Percentiles rank a stretch among this genome's conserved stretches.
Conservation (phyloP, 257 asterid species). For the Lycium barbarum region DNA sequence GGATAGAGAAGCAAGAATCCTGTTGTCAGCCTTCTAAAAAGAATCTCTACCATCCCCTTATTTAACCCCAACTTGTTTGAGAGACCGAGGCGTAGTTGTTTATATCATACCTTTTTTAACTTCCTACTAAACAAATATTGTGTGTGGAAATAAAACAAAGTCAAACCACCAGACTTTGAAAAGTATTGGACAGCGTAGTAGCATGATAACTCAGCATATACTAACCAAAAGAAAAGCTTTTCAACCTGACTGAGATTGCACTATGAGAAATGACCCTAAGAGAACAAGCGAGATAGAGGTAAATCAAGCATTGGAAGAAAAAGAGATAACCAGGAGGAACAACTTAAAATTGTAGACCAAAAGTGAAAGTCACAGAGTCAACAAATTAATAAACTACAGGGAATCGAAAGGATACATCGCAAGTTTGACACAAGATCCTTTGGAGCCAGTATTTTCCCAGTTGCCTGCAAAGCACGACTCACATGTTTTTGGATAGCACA, state of each 20-base stretch:
- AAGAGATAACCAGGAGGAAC: background rate
- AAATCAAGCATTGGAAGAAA: background rate
- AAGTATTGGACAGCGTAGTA: background rate
- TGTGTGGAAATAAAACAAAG: background rate
- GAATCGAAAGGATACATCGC: conserved; percentile 75
- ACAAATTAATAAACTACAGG: conserved; percentile 19
- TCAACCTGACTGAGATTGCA: background rate
- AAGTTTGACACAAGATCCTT: conserved; percentile 97
- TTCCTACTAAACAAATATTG: background rate
- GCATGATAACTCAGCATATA: background rate
- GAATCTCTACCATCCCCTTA: no score
- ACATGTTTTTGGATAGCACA: conserved; percentile 98
- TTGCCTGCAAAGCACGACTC: conserved; percentile 91
- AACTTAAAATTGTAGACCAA: background rate
- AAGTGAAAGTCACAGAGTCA: background rate
- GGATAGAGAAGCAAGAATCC: background rate
- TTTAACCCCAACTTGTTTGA: background rate
- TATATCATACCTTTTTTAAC: background rate
- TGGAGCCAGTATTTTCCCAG: conserved; percentile 94
- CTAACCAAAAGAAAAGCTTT: background rate
- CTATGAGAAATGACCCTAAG: background rate
- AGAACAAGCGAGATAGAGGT: background rate
- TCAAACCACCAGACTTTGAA: background rate
- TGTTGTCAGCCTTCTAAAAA: background rate
- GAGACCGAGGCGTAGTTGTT: background rate